phyloP scores from a whole-genome alignment of 495 filamentous ascomycete genomes.

The Xylaria scruposa region DNA sequence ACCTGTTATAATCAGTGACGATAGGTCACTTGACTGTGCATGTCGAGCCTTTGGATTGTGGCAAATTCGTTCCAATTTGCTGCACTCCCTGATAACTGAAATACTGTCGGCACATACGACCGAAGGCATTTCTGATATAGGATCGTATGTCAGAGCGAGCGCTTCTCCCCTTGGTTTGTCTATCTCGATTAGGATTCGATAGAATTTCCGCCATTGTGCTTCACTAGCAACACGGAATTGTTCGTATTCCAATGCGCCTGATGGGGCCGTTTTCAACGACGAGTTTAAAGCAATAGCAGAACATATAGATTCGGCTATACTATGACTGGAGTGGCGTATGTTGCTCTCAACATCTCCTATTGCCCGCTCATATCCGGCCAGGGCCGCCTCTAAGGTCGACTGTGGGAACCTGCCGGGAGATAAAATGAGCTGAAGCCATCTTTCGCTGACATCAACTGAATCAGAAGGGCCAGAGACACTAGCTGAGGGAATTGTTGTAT shows the following conservation, averaged over 20 bases:
- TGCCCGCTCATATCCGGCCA: constrained; percentile 74
- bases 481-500: constrained; percentile 62
- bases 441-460: constrained; percentile 67
- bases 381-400: constrained; percentile 80
- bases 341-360: constrained; percentile 50
- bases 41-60: constrained; percentile 57
- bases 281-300: constrained; percentile 70
- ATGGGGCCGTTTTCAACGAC: constrained; percentile 62
- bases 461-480: constrained; percentile 65
- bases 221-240: constrained; percentile 73
- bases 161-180: constrained; percentile 84
- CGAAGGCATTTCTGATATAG: constrained; percentile 75
- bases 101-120: constrained; percentile 79
- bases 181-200: constrained; percentile 81
- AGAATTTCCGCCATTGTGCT: constrained; percentile 88
- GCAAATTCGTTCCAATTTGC: constrained; percentile 71
- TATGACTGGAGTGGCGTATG: constrained; percentile 51
- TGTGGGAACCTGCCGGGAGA: constrained; percentile 78
- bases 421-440: constrained; percentile 78
- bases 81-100: constrained; percentile 79
- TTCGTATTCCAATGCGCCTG: constrained; percentile 73
- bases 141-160: constrained; percentile 76
- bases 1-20: constrained; percentile 63
- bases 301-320: constrained; percentile 71
- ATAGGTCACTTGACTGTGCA: constrained; percentile 43